These are phyloP conservation scores for Pharus latifolius DNA, from an alignment of 176 grass and related monocot genomes.

Conservation along the genomic window DNA sequence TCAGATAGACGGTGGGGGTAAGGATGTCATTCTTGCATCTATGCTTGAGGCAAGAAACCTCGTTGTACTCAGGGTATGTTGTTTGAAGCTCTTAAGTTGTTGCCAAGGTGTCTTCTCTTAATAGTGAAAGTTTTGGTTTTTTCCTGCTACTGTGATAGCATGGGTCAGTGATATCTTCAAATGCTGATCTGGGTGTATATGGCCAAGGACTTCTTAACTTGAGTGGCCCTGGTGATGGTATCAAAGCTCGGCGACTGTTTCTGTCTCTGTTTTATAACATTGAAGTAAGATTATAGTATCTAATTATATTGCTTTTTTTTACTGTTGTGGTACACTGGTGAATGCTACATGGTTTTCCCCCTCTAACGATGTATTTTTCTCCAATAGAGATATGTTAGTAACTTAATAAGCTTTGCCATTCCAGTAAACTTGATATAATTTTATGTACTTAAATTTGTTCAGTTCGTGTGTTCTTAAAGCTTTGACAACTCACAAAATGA, in stretches of 20 bases:
- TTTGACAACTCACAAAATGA: not conserved
- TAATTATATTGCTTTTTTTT: not conserved
- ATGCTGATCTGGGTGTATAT: conserved; percentile 91
- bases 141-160: conserved; percentile 58
- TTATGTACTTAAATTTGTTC: not conserved
- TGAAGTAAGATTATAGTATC: conserved; percentile 58
- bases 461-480: not conserved
- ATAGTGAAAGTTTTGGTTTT: conserved; percentile 19
- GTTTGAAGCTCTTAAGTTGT: conserved; percentile 8
- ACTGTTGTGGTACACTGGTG: not conserved
- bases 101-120: not conserved
- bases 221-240: conserved; percentile 86
- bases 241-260: conserved; percentile 79
- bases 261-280: conserved; percentile 97
- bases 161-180: conserved; percentile 88
- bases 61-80: conserved; percentile 88
- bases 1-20: conserved; percentile 84
- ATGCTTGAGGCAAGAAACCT: conserved; percentile 98
- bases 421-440: no score
- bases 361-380: not conserved
- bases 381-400: not conserved
- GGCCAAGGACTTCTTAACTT: conserved; percentile 98
- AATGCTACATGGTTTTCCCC: not conserved
- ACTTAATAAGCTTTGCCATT: not conserved
- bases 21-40: conserved; percentile 73